These are phyloP conservation scores for Pyrus pyrifolia DNA, from an alignment of 306 rosid genomes.

Conservation along the genomic window DNA sequence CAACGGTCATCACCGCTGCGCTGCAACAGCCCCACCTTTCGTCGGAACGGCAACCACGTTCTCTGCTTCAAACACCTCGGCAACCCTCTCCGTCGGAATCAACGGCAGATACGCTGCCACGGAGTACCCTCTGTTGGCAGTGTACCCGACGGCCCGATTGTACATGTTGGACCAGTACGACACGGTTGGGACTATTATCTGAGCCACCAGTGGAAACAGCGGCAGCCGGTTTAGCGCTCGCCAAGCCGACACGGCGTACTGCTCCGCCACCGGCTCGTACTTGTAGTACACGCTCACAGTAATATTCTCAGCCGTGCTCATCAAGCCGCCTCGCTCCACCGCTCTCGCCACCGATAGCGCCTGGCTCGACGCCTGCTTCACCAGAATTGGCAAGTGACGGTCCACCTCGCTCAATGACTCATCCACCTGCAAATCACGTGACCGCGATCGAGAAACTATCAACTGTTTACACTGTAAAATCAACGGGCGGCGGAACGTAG, in stretches of 20 bases:
- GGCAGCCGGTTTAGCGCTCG: slow-evolving; percentile 40
- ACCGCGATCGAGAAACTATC: neutral
- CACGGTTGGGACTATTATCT: slow-evolving; percentile 34
- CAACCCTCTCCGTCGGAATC: slow-evolving; percentile 37
- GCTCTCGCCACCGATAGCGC: slow-evolving; percentile 4
- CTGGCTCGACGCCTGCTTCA: slow-evolving; percentile 27
- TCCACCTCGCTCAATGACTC: slow-evolving; percentile 27
- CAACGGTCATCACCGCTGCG: neutral
- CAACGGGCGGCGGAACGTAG: neutral
- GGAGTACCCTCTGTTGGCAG: slow-evolving; percentile 19
- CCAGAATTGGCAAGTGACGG: slow-evolving; percentile 28
- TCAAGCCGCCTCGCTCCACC: slow-evolving; percentile 24
- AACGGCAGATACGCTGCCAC: slow-evolving; percentile 28
- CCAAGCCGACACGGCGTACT: slow-evolving; percentile 37
- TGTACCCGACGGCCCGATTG: slow-evolving; percentile 20
- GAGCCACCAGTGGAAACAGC: slow-evolving; percentile 32
- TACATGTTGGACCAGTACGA: slow-evolving; percentile 38
- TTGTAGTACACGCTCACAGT: slow-evolving; percentile 19
- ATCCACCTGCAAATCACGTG: slow-evolving; percentile 28
- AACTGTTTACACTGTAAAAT: neutral
- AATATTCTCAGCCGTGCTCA: slow-evolving; percentile 22
- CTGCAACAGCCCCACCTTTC: neutral
- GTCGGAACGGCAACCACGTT: slow-evolving; percentile 1
- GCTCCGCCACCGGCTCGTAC: slow-evolving; percentile 42
- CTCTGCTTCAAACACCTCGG: slow-evolving; percentile 23